These are phyloP conservation scores for Hirsutella minnesotensis DNA, from an alignment of 2,329 filamentous ascomycete species.

Conservation along the genomic window DNA sequence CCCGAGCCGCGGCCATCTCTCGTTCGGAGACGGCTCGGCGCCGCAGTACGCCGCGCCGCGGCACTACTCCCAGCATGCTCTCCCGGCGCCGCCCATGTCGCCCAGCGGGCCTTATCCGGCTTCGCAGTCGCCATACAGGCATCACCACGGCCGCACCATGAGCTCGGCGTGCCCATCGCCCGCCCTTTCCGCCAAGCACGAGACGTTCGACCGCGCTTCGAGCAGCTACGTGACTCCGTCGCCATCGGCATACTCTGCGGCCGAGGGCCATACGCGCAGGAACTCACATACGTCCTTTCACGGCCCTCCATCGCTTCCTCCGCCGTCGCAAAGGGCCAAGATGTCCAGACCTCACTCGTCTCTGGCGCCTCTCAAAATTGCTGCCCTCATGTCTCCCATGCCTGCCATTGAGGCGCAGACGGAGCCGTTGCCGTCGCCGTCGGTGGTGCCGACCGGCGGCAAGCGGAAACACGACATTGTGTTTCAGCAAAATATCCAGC, in stretches of 20 bases:
- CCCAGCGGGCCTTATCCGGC: slow-evolving; percentile 21
- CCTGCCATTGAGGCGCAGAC: slow-evolving; percentile 23
- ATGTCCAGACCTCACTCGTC: slow-evolving; percentile 10
- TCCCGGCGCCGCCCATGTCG: slow-evolving; percentile 21
- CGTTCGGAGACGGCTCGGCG: slow-evolving; percentile 20
- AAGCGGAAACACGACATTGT: slow-evolving; percentile 26
- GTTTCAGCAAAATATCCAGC: slow-evolving; percentile 18
- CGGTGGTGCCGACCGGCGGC: slow-evolving; percentile 16
- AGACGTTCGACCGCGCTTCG: slow-evolving; percentile 24
- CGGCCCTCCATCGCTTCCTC: slow-evolving; percentile 14
- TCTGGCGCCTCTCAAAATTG: slow-evolving; percentile 25
- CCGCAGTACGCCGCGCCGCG: slow-evolving; percentile 22
- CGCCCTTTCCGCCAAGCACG: slow-evolving; percentile 16
- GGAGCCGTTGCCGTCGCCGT: slow-evolving; percentile 14
- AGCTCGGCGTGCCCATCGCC: slow-evolving; percentile 20
- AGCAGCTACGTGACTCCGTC: slow-evolving; percentile 26
- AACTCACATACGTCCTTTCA: slow-evolving; percentile 19
- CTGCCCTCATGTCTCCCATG: slow-evolving; percentile 20
- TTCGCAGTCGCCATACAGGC: slow-evolving; percentile 24
- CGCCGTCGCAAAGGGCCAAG: slow-evolving; percentile 10
- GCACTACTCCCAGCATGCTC: slow-evolving; percentile 25
- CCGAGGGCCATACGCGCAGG: slow-evolving; percentile 15
- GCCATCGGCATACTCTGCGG: slow-evolving; percentile 18
- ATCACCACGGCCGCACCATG: slow-evolving; percentile 13
- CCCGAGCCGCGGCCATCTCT: slow-evolving; percentile 17